Evolutionary conservation across 2,329 filamentous ascomycete species (phyloP).

Genomic region (Apiospora arundinis): DNA sequence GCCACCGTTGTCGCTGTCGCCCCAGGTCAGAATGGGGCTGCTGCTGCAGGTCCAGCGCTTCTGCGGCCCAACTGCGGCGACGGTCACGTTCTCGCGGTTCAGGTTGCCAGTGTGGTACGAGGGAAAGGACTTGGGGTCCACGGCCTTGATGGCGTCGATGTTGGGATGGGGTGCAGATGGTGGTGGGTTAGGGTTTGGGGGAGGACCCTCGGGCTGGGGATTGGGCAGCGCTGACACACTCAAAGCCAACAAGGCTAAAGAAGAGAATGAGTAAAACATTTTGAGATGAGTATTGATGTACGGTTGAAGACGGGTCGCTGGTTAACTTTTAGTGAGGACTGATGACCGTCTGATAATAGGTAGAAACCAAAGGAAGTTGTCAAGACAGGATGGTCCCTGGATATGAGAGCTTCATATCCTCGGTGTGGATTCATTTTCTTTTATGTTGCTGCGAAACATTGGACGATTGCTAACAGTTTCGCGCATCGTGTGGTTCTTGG

Average conservation of each 20-base stretch:
- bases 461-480: not conserved
- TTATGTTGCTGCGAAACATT: not conserved
- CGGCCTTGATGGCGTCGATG: conserved; percentile 21
- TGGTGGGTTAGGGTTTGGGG: not conserved
- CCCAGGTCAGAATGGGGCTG: conserved; percentile 28
- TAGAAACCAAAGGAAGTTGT: not conserved
- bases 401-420: not conserved
- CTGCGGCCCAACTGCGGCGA: not conserved
- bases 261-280: not conserved
- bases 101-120: conserved; percentile 17
- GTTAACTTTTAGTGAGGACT: too few relatives aligned
- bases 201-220: not conserved
- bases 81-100: not conserved
- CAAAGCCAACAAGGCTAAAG: not conserved
- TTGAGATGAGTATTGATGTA: not conserved
- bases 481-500: not conserved
- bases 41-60: conserved; percentile 27
- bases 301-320: too few relatives aligned
- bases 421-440: not conserved
- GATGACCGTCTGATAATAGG: too few relatives aligned
- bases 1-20: conserved; percentile 29
- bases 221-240: not conserved
- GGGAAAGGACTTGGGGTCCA: conserved; percentile 9
- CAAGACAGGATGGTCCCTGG: not conserved
- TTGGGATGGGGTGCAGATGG: conserved; percentile 15